A percentile compares a stretch with the other conserved stretches of the same genome.
Evolutionary conservation across 768 basidiomycete species (phyloP).

Genomic region (Calocera viscosa): DNA sequence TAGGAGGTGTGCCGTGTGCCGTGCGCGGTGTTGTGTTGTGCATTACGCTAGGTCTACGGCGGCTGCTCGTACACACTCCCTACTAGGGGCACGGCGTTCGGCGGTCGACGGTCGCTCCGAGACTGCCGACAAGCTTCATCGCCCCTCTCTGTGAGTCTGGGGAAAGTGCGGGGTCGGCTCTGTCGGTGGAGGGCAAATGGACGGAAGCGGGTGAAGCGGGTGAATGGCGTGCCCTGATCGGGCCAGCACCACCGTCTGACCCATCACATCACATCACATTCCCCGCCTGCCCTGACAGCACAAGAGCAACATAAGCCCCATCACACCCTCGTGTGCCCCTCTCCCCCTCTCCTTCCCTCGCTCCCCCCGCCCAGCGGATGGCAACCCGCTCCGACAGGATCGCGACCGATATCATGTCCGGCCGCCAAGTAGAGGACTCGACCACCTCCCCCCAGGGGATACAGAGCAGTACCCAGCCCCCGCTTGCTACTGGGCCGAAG

Average conservation of each 20-base stretch:
- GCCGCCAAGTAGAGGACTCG: not conserved
- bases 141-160: no score
- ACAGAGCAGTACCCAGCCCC: not conserved
- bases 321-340: not conserved
- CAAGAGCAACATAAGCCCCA: not conserved
- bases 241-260: not conserved
- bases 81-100: no score
- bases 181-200: not conserved
- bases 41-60: no score
- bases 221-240: not conserved
- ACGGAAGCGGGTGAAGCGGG: not conserved
- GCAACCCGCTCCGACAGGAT: not conserved
- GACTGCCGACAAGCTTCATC: no score
- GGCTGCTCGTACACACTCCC: no score
- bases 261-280: not conserved
- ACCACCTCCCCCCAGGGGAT: not conserved
- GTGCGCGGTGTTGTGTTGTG: no score
- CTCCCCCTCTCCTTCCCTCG: not conserved
- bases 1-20: no score
- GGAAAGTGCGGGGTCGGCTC: not conserved
- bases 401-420: not conserved
- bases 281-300: not conserved
- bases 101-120: no score
- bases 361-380: not conserved
- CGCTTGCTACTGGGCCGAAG: not conserved